Base-by-base conservation (phyloP, 805 yeast genomes). In the Hanseniaspora mollemarum region DNA sequence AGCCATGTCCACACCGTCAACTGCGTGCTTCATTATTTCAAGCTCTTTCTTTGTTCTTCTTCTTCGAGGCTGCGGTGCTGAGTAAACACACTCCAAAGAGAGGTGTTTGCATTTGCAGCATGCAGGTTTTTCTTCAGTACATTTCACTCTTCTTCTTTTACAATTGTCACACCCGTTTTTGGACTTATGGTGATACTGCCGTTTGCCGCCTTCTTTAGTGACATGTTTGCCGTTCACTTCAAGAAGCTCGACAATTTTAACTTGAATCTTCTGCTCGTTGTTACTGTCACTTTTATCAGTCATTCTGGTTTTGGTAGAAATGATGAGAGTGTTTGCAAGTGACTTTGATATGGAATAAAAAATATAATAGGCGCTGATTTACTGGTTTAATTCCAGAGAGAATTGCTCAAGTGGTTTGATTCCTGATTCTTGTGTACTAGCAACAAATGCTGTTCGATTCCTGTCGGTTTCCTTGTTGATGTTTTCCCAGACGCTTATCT, bases 91-190 rank as follows among this genome's bases (percentile, higher is more conserved):
- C 25, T 76, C 81, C 32, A 88, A 70, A 21, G 83, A 81, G 78
- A 88, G 76, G 54, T 87, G 80, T 44, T 71, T 66, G 66, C 97
- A 88, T 66, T 87, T 87, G 21, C 69, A 69, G 64, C 97, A 88
- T 7, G 70, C 62, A 0, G 96, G 96, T 54, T 79, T 82, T 0
- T 70, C 69, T 64, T 90, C 96, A 62, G 88, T 96, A 70, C 97
- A 88, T 62, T 88, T 88, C 37, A 90, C 96, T 46, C 96, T 71
- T 58, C 97, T 75, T 56, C 77, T 75, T 61, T 88, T 88, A 67
- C 97, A 88, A 2, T 94, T 84, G 36, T 80, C 75, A 67, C 97
- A 88, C 0, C 97, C 97, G 52, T 78, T 76, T 52, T 94, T 76
- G 32, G 94, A 83, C 65, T 90, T 90, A 54, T 80, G 83, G 62